Conservation (phyloP, 345 rosid species). For the Draba incana region DNA sequence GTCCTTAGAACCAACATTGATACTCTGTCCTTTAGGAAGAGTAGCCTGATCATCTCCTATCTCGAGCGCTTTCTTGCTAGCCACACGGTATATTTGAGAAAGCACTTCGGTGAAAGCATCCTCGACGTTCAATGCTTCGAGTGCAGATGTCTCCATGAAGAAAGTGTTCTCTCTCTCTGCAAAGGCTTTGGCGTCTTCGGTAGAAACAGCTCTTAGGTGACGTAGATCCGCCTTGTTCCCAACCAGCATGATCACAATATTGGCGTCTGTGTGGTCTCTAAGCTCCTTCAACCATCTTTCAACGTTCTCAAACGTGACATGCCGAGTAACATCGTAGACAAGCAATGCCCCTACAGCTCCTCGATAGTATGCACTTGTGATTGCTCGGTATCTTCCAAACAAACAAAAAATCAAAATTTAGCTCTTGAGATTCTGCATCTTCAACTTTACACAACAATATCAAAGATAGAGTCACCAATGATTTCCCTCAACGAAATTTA, state of each 20-base stretch:
- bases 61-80: conserved; percentile 69
- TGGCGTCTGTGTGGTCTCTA: conserved; percentile 80
- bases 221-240: conserved; percentile 90
- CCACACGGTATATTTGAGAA: conserved; percentile 76
- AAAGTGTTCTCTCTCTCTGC: conserved; percentile 73
- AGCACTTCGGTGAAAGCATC: conserved; percentile 82
- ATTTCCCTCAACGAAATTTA: too few relatives aligned
- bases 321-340: conserved; percentile 81
- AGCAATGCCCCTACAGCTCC: conserved; percentile 92
- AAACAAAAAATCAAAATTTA: conserved; percentile 20
- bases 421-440: background rate
- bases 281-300: conserved; percentile 95
- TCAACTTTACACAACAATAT: background rate
- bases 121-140: conserved; percentile 79
- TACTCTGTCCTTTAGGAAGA: conserved; percentile 70
- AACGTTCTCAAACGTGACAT: conserved; percentile 82
- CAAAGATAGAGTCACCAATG: background rate
- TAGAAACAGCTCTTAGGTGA: conserved; percentile 77
- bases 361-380: conserved; percentile 90
- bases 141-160: conserved; percentile 95
- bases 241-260: conserved; percentile 84
- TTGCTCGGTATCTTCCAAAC: conserved; percentile 73
- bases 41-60: conserved; percentile 66
- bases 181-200: conserved; percentile 68
- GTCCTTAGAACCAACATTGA: conserved; percentile 66